Percentiles rank a stretch among this genome's conserved stretches.
Evolutionary conservation across 2,329 filamentous ascomycete species (phyloP).

Genomic region (Akanthomyces muscarius): DNA sequence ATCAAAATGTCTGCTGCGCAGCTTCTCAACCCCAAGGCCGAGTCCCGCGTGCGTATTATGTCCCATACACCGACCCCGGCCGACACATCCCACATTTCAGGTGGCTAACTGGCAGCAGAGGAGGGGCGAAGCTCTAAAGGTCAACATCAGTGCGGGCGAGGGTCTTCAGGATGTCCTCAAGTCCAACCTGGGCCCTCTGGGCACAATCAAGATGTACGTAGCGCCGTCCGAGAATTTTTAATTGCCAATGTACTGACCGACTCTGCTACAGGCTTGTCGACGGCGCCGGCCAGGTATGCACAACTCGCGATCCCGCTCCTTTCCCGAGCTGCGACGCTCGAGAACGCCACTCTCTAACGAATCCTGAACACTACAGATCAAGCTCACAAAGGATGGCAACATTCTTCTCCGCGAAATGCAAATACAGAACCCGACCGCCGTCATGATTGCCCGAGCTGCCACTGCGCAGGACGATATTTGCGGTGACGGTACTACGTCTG

Average conservation of each 20-base stretch:
- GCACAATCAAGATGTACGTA: slow-evolving; percentile 88
- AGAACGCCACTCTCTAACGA: slow-evolving; percentile 18
- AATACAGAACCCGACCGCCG: slow-evolving; percentile 97
- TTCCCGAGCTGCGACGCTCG: slow-evolving; percentile 24
- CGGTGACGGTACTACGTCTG: slow-evolving; percentile 94
- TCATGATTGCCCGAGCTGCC: slow-evolving; percentile 76
- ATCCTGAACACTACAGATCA: slow-evolving; percentile 61
- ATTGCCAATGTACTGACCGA: slow-evolving; percentile 25
- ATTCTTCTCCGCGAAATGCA: slow-evolving; percentile 77
- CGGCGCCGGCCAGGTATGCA: slow-evolving; percentile 61
- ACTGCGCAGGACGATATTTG: slow-evolving; percentile 98
- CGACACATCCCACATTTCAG: slow-evolving; percentile 27
- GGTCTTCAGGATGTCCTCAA: slow-evolving; percentile 91
- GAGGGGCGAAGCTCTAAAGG: slow-evolving; percentile 91
- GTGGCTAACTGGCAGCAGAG: slow-evolving; percentile 51
- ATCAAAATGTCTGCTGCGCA: slow-evolving; percentile 87
- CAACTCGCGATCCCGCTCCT: slow-evolving; percentile 25
- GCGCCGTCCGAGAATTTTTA: not conserved
- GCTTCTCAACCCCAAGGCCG: slow-evolving; percentile 97
- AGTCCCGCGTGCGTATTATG: slow-evolving; percentile 73
- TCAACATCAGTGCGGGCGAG: slow-evolving; percentile 96
- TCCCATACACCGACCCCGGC: slow-evolving; percentile 17
- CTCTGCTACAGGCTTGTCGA: slow-evolving; percentile 56
- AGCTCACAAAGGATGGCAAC: slow-evolving; percentile 98
- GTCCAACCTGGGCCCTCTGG: slow-evolving; percentile 89